Evolutionary conservation across 1,139 yeast species (phyloP), one percentile per base, ranked within the genome.

Genomic region (Debaryomycetaceae sp.): DNA sequence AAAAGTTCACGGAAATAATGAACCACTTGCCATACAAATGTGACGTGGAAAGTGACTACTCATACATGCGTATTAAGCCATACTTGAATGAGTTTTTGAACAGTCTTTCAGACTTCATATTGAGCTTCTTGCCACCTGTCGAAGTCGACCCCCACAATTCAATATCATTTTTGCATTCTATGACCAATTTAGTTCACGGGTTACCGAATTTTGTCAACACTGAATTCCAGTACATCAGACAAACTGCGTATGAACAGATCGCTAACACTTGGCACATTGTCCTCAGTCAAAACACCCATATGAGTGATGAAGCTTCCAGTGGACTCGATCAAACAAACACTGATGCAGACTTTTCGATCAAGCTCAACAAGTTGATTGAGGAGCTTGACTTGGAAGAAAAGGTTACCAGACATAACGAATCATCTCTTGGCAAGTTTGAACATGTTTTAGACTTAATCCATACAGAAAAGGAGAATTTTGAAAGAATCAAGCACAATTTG

Each of bases 11-110:
- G 13, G 52, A 53, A 3, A 76, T 87, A 22, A 55, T 66, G 28
- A 58, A 61, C 16, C 73, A 75, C 43, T 62, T 87, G 47, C 96
- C 96, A 1, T 87, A 85, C 59, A 82, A 83, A 50, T 87, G 87
- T 46, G 88, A 84, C 50, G 67, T 73, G 16, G 71, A 75, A 37
- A 80, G 86, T 39, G 98, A 91, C 59, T 92, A 92, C 58, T 83
- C 96, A n/a, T 92, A 83, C 61, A 70, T 87, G 43, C 73, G 98
- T 43, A 85, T 91, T 41, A 83, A 87, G 53, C 81, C 88, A 1
- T 65, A 70, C 42, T 74, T 89, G 44, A 77, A 81, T 48, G 96
- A 87, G 52, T 87, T 91, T 53, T 74, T 88, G 47, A 75, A 78
- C 51, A 83, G 94, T 35, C 66, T 91, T 40, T 79, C 87, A 32